phyloP scores from a whole-genome alignment of 345 rosid species.

The Acer saccharum region DNA sequence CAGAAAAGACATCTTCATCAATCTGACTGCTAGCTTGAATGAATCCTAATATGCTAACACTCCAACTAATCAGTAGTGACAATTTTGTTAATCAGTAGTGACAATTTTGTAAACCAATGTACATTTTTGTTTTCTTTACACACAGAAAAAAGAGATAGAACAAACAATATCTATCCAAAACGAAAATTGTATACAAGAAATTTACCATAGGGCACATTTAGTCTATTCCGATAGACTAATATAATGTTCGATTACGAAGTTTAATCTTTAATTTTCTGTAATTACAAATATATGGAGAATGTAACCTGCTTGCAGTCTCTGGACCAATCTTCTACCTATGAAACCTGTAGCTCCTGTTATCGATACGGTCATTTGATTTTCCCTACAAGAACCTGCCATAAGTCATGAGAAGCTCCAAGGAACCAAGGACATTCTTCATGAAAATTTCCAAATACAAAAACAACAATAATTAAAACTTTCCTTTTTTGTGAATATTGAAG shows the following conservation, averaged over 20 bases:
- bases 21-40: conserved; percentile 30
- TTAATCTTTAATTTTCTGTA: neutral
- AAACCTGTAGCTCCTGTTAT: conserved; percentile 96
- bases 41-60: neutral
- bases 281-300: neutral
- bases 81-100: conserved; percentile 12
- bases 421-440: neutral
- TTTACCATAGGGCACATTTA: no score
- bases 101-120: conserved; percentile 22
- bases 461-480: no score
- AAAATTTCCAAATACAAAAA: neutral
- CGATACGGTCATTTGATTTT: conserved; percentile 71
- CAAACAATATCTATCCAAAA: no score
- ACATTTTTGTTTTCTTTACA: neutral
- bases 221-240: no score
- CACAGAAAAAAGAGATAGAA: no score
- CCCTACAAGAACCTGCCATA: conserved; percentile 37
- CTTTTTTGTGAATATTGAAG: no score
- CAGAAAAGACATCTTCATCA: conserved; percentile 35
- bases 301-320: conserved; percentile 75
- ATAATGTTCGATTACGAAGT: no score
- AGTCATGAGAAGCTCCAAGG: conserved; percentile 21
- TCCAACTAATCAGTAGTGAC: neutral
- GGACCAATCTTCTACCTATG: conserved; percentile 81
- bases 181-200: no score